Conservation (phyloP, 768 basidiomycete genomes). For the Stropharia rugosoannulata region DNA sequence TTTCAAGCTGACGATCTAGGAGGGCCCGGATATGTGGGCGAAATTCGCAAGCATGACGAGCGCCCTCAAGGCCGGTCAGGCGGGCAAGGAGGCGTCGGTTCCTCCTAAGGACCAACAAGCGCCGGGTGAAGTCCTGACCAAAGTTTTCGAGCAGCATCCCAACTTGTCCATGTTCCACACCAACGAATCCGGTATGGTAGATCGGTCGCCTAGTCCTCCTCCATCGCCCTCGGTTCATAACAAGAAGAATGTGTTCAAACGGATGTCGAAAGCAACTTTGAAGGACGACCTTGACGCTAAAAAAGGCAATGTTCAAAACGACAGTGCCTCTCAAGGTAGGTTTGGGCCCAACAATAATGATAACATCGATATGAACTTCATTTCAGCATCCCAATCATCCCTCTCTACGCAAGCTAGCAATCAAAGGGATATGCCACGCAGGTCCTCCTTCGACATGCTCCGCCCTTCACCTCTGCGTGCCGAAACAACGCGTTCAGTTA, state of each 20-base stretch:
- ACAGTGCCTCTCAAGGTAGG: slow-evolving; percentile 37
- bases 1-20: slow-evolving; percentile 3
- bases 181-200: slow-evolving; percentile 25
- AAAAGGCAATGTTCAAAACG: slow-evolving; percentile 49
- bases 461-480: slow-evolving; percentile 18
- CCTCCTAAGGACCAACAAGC: slow-evolving; percentile 30
- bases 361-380: not conserved
- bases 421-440: slow-evolving; percentile 17
- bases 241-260: slow-evolving; percentile 53
- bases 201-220: slow-evolving; percentile 37
- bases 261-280: slow-evolving; percentile 39
- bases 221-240: slow-evolving; percentile 49
- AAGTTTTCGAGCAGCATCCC: slow-evolving; percentile 59
- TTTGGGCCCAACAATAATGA: slow-evolving; percentile 1
- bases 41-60: slow-evolving; percentile 69
- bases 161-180: slow-evolving; percentile 59
- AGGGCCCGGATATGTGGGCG: not conserved
- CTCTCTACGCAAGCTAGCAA: slow-evolving; percentile 20
- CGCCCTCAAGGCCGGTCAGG: slow-evolving; percentile 46
- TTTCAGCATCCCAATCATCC: slow-evolving; percentile 32
- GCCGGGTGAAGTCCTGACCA: slow-evolving; percentile 42
- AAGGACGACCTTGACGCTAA: slow-evolving; percentile 45
- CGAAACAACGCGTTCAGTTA: slow-evolving; percentile 4
- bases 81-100: slow-evolving; percentile 11
- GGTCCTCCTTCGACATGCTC: slow-evolving; percentile 32